Evolutionary conservation across 78 protist species (phyloP).

Genomic region (Dictyostelium purpureum): DNA sequence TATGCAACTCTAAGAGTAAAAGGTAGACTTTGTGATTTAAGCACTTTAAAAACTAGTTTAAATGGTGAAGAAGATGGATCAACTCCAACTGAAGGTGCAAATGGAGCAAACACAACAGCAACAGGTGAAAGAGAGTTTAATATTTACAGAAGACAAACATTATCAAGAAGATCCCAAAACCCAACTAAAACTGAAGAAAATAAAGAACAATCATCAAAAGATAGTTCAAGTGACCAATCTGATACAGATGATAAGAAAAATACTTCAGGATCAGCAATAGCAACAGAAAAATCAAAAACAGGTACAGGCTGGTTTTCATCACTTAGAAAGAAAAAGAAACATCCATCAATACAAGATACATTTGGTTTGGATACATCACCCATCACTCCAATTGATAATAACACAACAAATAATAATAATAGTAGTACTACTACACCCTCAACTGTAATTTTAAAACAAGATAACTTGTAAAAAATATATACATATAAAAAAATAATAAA

Average conservation of each 20-base stretch:
- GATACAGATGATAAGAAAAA: conserved; percentile 1
- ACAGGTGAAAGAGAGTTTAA: conserved; percentile 63
- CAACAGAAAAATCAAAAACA: background rate
- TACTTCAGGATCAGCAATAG: background rate
- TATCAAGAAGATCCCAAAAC: background rate
- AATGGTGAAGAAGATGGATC: background rate
- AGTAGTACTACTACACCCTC: background rate
- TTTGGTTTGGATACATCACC: conserved; percentile 11
- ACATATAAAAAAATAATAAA: background rate
- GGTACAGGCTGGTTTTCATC: conserved; percentile 59
- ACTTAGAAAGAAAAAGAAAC: conserved; percentile 59
- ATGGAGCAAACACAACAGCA: background rate
- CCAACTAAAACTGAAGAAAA: background rate
- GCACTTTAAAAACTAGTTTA: conserved; percentile 6
- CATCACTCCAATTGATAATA: background rate
- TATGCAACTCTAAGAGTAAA: conserved; percentile 67
- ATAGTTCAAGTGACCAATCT: background rate
- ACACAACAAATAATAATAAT: background rate
- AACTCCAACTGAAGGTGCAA: background rate
- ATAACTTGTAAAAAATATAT: background rate
- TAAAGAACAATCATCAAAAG: background rate
- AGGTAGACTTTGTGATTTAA: conserved; percentile 20
- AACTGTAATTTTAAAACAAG: conserved; percentile 41
- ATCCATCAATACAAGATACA: conserved; percentile 35
- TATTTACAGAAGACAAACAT: conserved; percentile 47